These are phyloP conservation scores for Albifimbria verrucaria DNA, from an alignment of 2,329 filamentous ascomycete genomes.

Conservation along the genomic window DNA sequence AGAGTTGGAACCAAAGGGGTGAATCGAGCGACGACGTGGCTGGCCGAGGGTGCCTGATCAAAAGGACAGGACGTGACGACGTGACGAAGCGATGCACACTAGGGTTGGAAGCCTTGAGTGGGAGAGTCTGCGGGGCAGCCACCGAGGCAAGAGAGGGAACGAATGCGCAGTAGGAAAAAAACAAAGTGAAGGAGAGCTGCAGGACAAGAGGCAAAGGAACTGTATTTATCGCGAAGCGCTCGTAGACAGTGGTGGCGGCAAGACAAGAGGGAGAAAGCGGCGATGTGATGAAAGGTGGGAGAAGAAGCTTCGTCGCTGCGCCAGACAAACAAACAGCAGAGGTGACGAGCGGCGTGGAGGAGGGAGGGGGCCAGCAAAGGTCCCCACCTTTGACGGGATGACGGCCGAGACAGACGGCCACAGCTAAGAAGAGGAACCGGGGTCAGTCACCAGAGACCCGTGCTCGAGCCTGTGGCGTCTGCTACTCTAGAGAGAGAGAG, in stretches of 20 bases:
- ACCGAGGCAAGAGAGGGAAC: too few relatives aligned
- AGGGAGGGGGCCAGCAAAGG: slow-evolving; percentile 23
- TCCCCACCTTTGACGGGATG: slow-evolving; percentile 29
- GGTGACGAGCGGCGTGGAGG: slow-evolving; percentile 4
- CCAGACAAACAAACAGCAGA: background rate
- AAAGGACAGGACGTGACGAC: too few relatives aligned
- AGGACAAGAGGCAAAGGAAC: background rate
- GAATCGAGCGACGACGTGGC: too few relatives aligned
- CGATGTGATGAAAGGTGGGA: background rate
- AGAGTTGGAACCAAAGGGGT: too few relatives aligned
- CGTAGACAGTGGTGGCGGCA: too few relatives aligned
- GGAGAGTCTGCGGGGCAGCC: too few relatives aligned
- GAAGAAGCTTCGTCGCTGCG: background rate
- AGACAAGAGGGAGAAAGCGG: background rate
- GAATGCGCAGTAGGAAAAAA: too few relatives aligned
- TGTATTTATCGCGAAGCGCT: too few relatives aligned
- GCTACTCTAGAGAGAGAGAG: background rate
- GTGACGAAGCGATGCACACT: too few relatives aligned
- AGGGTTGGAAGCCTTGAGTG: too few relatives aligned
- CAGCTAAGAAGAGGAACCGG: background rate
- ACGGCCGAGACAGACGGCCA: slow-evolving; percentile 19
- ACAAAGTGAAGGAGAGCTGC: background rate
- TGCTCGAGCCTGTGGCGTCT: background rate
- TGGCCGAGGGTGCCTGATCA: too few relatives aligned
- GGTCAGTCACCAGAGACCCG: background rate